A percentile compares a stretch with the other conserved stretches of the same genome.
These are phyloP conservation scores for Penicillium subrubescens DNA, from an alignment of 495 filamentous ascomycete species.

Conservation along the genomic window DNA sequence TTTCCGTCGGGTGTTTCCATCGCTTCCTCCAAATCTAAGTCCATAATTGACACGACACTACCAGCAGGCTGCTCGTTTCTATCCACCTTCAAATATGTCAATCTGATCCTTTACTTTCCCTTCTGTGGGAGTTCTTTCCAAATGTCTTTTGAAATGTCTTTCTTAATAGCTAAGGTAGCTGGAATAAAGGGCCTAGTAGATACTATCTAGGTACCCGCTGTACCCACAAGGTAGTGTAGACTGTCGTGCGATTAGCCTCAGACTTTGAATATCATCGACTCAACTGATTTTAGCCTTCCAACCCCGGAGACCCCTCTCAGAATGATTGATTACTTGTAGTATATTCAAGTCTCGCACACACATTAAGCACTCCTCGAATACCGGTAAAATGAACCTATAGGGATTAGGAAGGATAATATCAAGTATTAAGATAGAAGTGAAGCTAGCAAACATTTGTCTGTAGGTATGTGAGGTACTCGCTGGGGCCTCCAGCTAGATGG, in stretches of 20 bases:
- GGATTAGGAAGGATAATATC: neutral
- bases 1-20: neutral
- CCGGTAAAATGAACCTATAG: neutral
- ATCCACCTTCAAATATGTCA: neutral
- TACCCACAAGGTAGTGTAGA: too few species aligned
- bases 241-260: too few species aligned
- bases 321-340: neutral
- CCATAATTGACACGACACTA: neutral
- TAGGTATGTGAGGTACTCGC: conserved; percentile 27
- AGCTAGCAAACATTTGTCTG: conserved; percentile 16
- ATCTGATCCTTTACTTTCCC: too few species aligned
- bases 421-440: neutral
- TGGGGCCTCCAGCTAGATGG: conserved; percentile 24
- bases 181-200: too few species aligned
- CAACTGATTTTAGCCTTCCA: neutral
- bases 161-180: too few species aligned
- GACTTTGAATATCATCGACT: too few species aligned
- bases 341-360: neutral
- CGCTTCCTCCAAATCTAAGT: neutral
- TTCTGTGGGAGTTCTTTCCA: too few species aligned
- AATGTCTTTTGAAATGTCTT: too few species aligned
- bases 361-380: neutral
- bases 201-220: too few species aligned
- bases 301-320: neutral
- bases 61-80: neutral